phyloP scores from a whole-genome alignment of 768 basidiomycete genomes.

The Tulasnella calospora region DNA sequence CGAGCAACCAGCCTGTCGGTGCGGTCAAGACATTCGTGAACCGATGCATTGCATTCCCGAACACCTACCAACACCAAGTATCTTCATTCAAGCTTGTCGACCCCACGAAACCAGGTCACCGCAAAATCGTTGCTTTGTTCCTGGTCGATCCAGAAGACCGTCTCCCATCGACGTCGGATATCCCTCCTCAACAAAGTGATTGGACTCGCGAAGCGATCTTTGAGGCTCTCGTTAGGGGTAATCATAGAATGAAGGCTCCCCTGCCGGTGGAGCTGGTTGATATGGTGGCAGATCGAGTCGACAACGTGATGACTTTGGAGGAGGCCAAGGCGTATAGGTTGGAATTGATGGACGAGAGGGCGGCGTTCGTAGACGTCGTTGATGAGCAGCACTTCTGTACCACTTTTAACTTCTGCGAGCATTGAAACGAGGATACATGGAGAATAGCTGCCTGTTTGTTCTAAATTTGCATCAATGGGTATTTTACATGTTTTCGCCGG shows the following conservation, averaged over 20 bases:
- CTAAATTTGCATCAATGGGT: no score
- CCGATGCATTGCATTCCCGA: conserved; percentile 24
- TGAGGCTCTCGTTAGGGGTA: background rate
- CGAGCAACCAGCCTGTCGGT: background rate
- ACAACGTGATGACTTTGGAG: conserved; percentile 1
- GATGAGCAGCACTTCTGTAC: background rate
- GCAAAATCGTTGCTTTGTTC: conserved; percentile 21
- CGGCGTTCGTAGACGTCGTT: background rate
- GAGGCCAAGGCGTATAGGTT: conserved; percentile 1
- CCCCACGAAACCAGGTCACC: conserved; percentile 19
- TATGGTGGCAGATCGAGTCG: background rate
- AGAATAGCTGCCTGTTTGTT: no score
- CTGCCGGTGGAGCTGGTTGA: background rate
- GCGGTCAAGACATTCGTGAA: background rate
- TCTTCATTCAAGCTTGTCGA: conserved; percentile 17
- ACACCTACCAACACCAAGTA: conserved; percentile 24
- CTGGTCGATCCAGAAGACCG: conserved; percentile 30
- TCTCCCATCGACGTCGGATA: conserved; percentile 43
- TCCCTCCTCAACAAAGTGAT: conserved; percentile 49
- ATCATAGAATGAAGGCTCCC: background rate
- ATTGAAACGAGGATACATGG: background rate
- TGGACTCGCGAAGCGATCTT: conserved; percentile 43
- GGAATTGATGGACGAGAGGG: conserved; percentile 10
- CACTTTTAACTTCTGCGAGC: conserved; percentile 14
- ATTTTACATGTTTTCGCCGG: no score